A percentile compares a stretch with the other conserved stretches of the same genome.
Evolutionary conservation across 2,329 filamentous ascomycete genomes (phyloP).

Genomic region (Diaporthe aspalathi): DNA sequence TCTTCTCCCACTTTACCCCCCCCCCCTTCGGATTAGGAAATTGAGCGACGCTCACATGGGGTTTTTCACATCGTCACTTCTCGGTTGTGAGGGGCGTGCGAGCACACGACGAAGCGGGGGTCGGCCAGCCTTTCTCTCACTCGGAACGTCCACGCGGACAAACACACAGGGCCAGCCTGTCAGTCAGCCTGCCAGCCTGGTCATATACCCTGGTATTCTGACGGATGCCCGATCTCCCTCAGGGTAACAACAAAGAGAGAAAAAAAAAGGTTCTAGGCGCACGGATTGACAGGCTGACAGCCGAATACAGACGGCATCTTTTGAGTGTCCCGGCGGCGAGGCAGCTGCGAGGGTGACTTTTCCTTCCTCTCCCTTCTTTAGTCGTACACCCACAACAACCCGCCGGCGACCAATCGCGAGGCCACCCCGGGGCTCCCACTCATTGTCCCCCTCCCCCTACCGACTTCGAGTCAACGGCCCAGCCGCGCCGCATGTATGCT

Average conservation of each 20-base stretch:
- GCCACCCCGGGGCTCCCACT: background rate
- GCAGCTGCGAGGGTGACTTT: no score
- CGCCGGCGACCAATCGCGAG: slow-evolving; percentile 2
- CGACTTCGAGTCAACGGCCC: background rate
- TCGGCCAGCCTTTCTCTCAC: no score
- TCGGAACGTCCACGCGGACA: background rate
- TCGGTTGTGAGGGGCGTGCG: slow-evolving; percentile 18
- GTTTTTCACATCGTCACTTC: slow-evolving; percentile 10
- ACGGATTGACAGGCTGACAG: slow-evolving; percentile 22
- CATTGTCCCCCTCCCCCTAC: background rate
- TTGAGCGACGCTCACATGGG: background rate
- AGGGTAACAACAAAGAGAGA: no score
- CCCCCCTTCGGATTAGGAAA: slow-evolving; percentile 30
- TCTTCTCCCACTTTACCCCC: no score
- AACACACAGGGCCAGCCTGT: background rate
- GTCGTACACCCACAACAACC: background rate
- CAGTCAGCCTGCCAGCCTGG: background rate
- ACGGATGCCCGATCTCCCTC: background rate
- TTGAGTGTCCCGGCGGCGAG: slow-evolving; percentile 1
- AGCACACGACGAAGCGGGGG: no score
- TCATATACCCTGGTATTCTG: background rate
- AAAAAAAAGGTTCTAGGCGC: slow-evolving; percentile 12
- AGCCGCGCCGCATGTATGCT: background rate
- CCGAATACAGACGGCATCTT: slow-evolving; percentile 15
- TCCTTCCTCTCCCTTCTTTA: no score